phyloP scores from a whole-genome alignment of 2,329 filamentous ascomycete species.

The Myriosclerotinia duriaeana region DNA sequence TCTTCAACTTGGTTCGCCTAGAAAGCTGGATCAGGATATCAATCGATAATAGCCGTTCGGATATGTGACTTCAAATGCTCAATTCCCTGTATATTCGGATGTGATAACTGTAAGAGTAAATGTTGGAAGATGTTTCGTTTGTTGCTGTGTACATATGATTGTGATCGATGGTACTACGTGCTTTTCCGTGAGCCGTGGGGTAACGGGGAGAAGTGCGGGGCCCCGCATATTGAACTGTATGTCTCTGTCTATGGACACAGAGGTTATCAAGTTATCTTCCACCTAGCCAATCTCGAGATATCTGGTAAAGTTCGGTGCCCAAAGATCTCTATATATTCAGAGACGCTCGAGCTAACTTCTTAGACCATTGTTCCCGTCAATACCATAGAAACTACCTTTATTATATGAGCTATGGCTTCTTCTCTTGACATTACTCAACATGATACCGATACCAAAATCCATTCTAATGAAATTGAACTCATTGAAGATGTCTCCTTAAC shows the following conservation, averaged over 20 bases:
- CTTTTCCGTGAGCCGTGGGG: conserved; percentile 23
- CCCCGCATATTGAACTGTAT: conserved; percentile 1
- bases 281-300: neutral
- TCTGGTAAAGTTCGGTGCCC: neutral
- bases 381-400: neutral
- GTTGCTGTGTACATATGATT: too few species aligned
- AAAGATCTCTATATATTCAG: neutral
- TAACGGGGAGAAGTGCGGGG: conserved; percentile 11
- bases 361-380: neutral
- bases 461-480: conserved; percentile 20
- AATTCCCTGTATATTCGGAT: neutral
- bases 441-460: conserved; percentile 13
- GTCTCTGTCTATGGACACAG: neutral
- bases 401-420: conserved; percentile 9
- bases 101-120: neutral
- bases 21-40: neutral
- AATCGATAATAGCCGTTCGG: neutral
- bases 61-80: neutral
- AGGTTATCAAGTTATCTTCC: neutral
- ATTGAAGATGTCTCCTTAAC: conserved; percentile 21
- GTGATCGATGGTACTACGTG: too few species aligned
- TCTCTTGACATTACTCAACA: neutral
- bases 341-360: neutral
- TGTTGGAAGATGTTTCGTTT: neutral
- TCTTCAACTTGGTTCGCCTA: neutral